Base-by-base conservation (phyloP, 1,139 yeast genomes). In the Geotrichum fermentans region DNA sequence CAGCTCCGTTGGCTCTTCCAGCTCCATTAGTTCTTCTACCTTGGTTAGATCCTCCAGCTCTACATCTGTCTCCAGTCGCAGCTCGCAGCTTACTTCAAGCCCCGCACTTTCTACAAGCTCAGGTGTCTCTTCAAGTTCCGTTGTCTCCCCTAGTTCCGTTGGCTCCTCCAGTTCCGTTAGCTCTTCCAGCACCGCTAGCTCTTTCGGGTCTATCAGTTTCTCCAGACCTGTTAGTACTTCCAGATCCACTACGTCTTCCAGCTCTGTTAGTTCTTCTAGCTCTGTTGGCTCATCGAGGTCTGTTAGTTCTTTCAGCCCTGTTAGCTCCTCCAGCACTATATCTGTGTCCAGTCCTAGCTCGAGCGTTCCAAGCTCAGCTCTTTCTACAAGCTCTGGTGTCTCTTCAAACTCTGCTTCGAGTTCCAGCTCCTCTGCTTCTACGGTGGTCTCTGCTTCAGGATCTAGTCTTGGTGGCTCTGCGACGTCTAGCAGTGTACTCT, bases 341-440 rank as follows among this genome's bases (percentile, higher is more conserved):
- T 33, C 39, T 35, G 18, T 28, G 16, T 4, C n/a, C n/a, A n/a
- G n/a, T n/a, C n/a, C n/a, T n/a, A n/a, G n/a, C n/a, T n/a, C n/a
- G n/a, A n/a, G n/a, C n/a, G n/a, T n/a, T n/a, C n/a, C n/a, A n/a
- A n/a, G n/a, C n/a, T n/a, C 26, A 20, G 24, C 22, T 6, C n/a
- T 28, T 29, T 30, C 37, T 7, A 16, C 47, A 13, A 20, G 44
- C 28, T 35, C 49, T n/a, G n/a, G n/a, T 17, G 29, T 24, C 21
- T 36, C 45, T 20, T 14, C 35, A 6, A 24, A 10, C 28, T 6
- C 6, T 10, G 28, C 28, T 24, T 6, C 10, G 20, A n/a, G n/a
- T n/a, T n/a, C n/a, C n/a, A n/a, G n/a, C n/a, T n/a, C n/a, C n/a
- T n/a, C n/a, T n/a, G n/a, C n/a, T n/a, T 14, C 38, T 14, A 13